Percentiles rank a stretch among this genome's conserved stretches.
Conservation (phyloP, 225 moss, liverwort and hornwort species). For the Anthoceros angustus region DNA sequence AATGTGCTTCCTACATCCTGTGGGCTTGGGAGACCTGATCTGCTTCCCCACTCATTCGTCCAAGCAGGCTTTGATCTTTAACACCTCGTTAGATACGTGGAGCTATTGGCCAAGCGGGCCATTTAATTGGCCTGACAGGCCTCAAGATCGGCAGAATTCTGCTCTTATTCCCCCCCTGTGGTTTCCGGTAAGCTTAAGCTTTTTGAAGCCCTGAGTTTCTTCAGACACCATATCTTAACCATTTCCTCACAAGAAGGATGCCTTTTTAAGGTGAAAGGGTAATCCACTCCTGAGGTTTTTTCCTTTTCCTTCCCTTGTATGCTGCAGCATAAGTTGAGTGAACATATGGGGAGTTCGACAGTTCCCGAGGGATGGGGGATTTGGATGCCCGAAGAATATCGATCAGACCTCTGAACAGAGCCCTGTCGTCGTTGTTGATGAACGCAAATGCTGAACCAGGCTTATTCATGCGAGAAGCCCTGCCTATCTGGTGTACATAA, state of each 20-base stretch:
- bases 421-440: constrained; percentile 63
- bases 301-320: constrained; percentile 57
- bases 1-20: not conserved
- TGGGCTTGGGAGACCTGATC: not conserved
- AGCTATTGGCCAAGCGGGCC: not conserved
- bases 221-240: too few relatives aligned
- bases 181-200: constrained; percentile 1
- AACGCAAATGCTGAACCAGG: constrained; percentile 83
- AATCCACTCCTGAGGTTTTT: not conserved
- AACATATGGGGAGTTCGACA: constrained; percentile 68
- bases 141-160: not conserved
- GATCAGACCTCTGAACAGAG: constrained; percentile 59
- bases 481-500: constrained; percentile 86
- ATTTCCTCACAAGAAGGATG: too few relatives aligned
- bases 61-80: not conserved
- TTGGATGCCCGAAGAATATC: constrained; percentile 38
- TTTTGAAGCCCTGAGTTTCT: not conserved
- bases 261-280: not conserved
- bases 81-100: not conserved
- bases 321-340: constrained; percentile 59
- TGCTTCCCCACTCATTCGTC: not conserved
- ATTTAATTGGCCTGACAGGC: not conserved
- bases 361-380: constrained; percentile 53
- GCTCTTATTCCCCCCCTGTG: not conserved
- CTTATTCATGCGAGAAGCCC: constrained; percentile 68